Evolutionary conservation across 2,329 filamentous ascomycete genomes (phyloP), one percentile per base, ranked within the genome.

Genomic region (Phialemonium atrogriseum): DNA sequence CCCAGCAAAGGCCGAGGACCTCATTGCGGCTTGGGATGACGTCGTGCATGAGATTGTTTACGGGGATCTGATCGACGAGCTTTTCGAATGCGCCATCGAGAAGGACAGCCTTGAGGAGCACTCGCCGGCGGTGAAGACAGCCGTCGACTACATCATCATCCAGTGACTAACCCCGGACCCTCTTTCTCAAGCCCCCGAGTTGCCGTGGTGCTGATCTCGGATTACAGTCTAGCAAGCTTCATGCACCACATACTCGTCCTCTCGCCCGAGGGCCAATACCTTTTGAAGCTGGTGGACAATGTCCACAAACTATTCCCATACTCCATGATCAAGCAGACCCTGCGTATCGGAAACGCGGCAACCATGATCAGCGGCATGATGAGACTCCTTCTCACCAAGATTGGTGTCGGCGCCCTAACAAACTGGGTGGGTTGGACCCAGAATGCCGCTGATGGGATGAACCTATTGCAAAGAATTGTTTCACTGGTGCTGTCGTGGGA

Each of bases 331-430:
- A 70, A 77, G 37, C 81, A 88, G 51, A 85, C 82, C 0, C 59
- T 91, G 4, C 73, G 76, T 24, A 68, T 88, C 10, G 80, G 84
- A 5, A 91, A 89, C 49, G 83, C 83, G 0, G 83, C 83, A 1
- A 82, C 77, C 13, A 88, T 91, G 84, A 78, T 89, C 34, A 82
- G 71, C 46, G 83, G 70, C 36, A 78, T 89, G 68, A 69, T 84
- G 51, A 71, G 67, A 32, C 59, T 89, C 11, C 65, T 88, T 11
- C 65, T 91, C 10, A 77, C 83, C n/a, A 91, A 91, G 56, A 60
- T 87, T 35, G 83, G 80, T 42, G 64, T 89, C 5, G 77, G 75
- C 2, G 76, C 76, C 7, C 58, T 89, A 30, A 85, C 84, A 5
- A 88, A 87, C 50, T 89, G 80, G 80, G 69, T 88, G 9, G 83